Evolutionary conservation across 768 basidiomycete species (phyloP).

Genomic region (Crepidotus variabilis): DNA sequence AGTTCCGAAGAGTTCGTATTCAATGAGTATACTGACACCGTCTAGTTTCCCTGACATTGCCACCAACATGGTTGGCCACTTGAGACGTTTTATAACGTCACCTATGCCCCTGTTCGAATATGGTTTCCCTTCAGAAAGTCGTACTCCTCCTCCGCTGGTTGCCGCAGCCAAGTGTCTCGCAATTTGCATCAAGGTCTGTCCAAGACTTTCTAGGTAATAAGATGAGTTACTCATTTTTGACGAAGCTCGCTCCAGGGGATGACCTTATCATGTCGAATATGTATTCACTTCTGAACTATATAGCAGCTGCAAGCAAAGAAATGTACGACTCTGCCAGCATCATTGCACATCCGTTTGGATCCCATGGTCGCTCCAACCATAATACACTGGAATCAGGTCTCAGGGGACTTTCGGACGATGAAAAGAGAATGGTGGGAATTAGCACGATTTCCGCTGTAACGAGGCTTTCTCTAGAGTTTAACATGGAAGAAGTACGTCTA

Average conservation of each 20-base stretch:
- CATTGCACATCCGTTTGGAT: conserved; percentile 39
- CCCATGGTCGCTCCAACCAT: conserved; percentile 44
- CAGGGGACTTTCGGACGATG: conserved; percentile 73
- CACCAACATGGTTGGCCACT: conserved; percentile 64
- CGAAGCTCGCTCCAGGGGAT: conserved; percentile 77
- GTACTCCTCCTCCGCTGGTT: conserved; percentile 72
- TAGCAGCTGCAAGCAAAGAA: conserved; percentile 81
- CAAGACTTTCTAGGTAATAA: too few relatives aligned
- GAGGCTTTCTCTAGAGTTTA: conserved; percentile 81
- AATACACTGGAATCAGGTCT: conserved; percentile 63
- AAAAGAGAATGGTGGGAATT: conserved; percentile 79
- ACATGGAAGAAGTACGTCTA: conserved; percentile 67
- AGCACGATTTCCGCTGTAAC: conserved; percentile 92
- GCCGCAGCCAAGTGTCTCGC: conserved; percentile 91
- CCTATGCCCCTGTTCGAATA: conserved; percentile 87
- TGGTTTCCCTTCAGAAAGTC: conserved; percentile 69
- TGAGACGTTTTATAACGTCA: conserved; percentile 85
- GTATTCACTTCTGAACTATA: conserved; percentile 93
- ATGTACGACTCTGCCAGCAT: conserved; percentile 50
- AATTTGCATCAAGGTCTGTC: conserved; percentile 75
- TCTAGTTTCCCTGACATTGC: conserved; percentile 80
- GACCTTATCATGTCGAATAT: conserved; percentile 92
- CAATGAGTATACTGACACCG: background rate
- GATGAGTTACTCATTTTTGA: conserved; percentile 2
- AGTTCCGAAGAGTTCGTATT: conserved; percentile 11